Percentiles rank a stretch among this genome's conserved stretches.
These are phyloP conservation scores for Chaetomium tenue DNA, from an alignment of 495 filamentous ascomycete genomes.

Conservation along the genomic window DNA sequence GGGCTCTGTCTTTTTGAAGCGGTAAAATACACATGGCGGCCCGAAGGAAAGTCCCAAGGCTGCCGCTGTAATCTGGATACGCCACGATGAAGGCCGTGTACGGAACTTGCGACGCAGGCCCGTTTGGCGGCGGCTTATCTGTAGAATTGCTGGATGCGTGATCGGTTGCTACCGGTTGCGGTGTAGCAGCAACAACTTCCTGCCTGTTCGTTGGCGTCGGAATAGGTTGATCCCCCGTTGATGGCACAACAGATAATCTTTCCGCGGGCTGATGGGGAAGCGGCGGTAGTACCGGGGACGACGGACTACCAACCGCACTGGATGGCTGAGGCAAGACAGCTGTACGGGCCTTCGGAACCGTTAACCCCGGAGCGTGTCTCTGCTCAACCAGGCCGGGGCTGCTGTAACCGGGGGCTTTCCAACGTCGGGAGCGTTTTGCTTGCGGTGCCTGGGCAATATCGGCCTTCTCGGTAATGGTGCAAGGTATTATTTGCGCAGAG, in stretches of 20 bases:
- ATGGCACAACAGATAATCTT: not conserved
- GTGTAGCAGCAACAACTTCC: not conserved
- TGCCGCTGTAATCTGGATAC: constrained; percentile 59
- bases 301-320: not conserved
- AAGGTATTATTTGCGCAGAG: constrained; percentile 46
- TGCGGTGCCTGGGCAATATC: not conserved
- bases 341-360: not conserved
- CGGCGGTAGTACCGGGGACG: not conserved
- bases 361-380: not conserved
- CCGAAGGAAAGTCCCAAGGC: constrained; percentile 52
- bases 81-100: constrained; percentile 54
- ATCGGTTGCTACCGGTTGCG: not conserved
- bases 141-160: constrained; percentile 16
- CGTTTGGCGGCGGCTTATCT: constrained; percentile 27
- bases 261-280: not conserved
- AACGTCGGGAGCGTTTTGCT: constrained; percentile 22
- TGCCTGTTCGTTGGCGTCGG: not conserved
- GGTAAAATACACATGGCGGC: constrained; percentile 55
- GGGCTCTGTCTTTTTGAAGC: constrained; percentile 40
- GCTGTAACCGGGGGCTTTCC: constrained; percentile 12
- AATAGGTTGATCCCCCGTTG: not conserved
- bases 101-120: constrained; percentile 27
- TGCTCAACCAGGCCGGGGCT: constrained; percentile 11
- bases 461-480: constrained; percentile 23
- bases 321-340: not conserved